Base-by-base conservation (phyloP, 495 filamentous ascomycete genomes). In the Aspergillus heteromorphus region DNA sequence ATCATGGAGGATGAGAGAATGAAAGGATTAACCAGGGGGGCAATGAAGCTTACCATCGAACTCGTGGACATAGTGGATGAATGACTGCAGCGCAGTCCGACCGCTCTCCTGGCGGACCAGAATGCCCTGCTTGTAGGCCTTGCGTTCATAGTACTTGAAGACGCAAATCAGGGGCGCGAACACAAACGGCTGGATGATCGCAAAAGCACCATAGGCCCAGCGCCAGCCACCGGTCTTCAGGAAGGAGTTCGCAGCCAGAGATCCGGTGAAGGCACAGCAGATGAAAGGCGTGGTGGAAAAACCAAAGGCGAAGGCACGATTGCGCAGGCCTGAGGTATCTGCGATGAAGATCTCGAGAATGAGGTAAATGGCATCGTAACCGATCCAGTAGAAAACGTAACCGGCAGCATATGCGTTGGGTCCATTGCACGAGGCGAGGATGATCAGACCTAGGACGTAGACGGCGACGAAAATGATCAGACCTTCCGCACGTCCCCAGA, bases 261-360 rank as follows among this genome's bases (percentile, higher is more conserved):
- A 62, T 19, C 64, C 71, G 4, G 67, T 68, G 43, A 73, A 77
- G 1, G 69, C 67, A 20, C 84, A 87, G 55, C 78, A 77, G 51
- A 87, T 85, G 66, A 84, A 86, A 3, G 86, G 86, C 0, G 85
- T 85, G n/a, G 65, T 72, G 27, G 74, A 66, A 57, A 83, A 87
- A 9, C 80, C 86, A 55, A 83, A 79, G 49, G 83, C 78, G 38
- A 87, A 69, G 8, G 73, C 79, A 67, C 86, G 75, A 69, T 87
- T 86, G 38, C 78, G 77, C 58, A 89, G 64, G 6, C 74, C 71
- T 0, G 86, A 83, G 2, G 81, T 85, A 65, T 89, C 86, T 51
- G 86, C 83, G 45, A 85, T 78, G 70, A 87, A 86, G 58, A 87
- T 70, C 31, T 75, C 71, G 21, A 85, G 69, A 29, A 77, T 73